Conservation (phyloP, 2,329 filamentous ascomycete species). For the Penicillium sp. region DNA sequence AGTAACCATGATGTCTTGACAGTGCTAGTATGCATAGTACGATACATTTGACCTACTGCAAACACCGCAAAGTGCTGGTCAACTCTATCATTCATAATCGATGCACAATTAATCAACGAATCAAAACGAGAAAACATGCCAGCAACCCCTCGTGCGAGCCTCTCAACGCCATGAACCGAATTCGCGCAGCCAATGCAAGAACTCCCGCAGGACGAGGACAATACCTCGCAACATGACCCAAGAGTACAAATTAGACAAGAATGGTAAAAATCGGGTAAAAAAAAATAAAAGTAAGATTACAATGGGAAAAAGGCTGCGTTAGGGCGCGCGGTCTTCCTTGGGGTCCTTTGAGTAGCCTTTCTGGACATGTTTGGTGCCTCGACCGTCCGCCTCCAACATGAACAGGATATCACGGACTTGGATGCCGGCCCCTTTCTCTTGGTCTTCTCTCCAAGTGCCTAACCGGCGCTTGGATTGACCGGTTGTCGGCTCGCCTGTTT, state of each 20-base stretch:
- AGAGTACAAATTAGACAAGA: slow-evolving; percentile 17
- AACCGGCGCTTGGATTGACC: slow-evolving; percentile 60
- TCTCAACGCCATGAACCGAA: slow-evolving; percentile 23
- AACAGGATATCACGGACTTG: slow-evolving; percentile 83
- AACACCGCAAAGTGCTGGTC: neutral
- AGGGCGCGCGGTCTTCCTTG: slow-evolving; percentile 44
- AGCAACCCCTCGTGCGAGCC: slow-evolving; percentile 6
- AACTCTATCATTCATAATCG: neutral
- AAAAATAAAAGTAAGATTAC: slow-evolving; percentile 24
- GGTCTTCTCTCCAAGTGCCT: slow-evolving; percentile 79
- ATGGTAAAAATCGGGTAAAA: slow-evolving; percentile 5
- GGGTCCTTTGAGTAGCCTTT: slow-evolving; percentile 48
- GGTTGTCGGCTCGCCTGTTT: slow-evolving; percentile 36
- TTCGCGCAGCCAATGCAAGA: slow-evolving; percentile 24
- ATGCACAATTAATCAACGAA: neutral
- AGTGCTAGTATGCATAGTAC: no score
- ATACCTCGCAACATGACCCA: slow-evolving; percentile 1
- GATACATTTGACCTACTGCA: neutral
- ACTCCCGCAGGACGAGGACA: slow-evolving; percentile 7
- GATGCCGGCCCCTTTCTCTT: slow-evolving; percentile 74
- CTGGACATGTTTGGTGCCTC: slow-evolving; percentile 47
- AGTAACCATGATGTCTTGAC: no score
- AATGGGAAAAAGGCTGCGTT: slow-evolving; percentile 20
- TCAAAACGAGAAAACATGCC: neutral
- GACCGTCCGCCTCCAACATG: slow-evolving; percentile 78